Base-by-base conservation (phyloP, 768 basidiomycete species). In the Tremella mesenterica region DNA sequence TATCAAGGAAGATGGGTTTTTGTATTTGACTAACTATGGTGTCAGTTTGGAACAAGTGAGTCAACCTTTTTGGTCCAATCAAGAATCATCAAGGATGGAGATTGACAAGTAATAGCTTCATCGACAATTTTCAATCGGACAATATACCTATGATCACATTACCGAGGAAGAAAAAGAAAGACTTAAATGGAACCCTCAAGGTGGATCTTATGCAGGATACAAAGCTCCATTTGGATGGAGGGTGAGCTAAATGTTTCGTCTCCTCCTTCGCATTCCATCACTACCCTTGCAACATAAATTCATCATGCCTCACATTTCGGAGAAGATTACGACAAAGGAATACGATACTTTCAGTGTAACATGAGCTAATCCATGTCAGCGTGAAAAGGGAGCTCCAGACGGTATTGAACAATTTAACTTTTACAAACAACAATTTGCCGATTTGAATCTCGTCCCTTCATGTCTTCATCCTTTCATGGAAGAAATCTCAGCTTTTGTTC, bases 321-420 rank as follows among this genome's bases (percentile, higher is more conserved):
- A n/a, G n/a, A n/a, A n/a, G n/a, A n/a, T n/a, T n/a, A n/a, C n/a
- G n/a, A n/a, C n/a, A n/a, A n/a, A n/a, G n/a, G n/a, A n/a, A n/a
- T n/a, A n/a, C n/a, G n/a, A n/a, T n/a, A n/a, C n/a, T 41, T 14
- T n/a, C 38, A 4, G 4, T 41, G 14, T 14, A 3, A 50, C 1
- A 59, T 41, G 5, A 56, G 41, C 28, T 48, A 18, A 21, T 28
- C 25, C 7, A 2, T 30, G 28, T 58, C 57, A 28, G 48, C 44
- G 47, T 50, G 43, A 49, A 50, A 45, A 27, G n/a, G 64, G 62
- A 1, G 39, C 30, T 18, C 21, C 31, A 5, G 57, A 63, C 31
- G 60, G 58, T 18, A 54, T 58, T 36, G 48, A 53, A 34, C 61
- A 63, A 25, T 63, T 58, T 57, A 66, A 66, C 57, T 58, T 61